Base-by-base conservation (phyloP, 2,329 filamentous ascomycete species). In the Penicillium sp. region DNA sequence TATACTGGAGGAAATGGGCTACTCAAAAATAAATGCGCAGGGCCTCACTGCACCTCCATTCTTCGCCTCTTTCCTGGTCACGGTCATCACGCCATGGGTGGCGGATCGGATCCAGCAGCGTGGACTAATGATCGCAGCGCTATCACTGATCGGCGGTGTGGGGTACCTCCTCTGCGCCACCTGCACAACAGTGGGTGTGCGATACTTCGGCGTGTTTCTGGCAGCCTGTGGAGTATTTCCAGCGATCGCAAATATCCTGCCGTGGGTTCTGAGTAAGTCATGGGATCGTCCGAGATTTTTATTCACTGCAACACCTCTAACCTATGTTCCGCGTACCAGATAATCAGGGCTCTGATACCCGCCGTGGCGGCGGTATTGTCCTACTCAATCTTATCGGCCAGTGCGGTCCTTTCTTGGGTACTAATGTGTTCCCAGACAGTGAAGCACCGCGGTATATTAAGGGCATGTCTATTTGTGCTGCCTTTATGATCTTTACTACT, bases 41-140 rank as follows among this genome's bases (percentile, higher is more conserved):
- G 89, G 88, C 1, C 79, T 92, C 12, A 87, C 86, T 0, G 87
- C 87, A 0, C 88, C 88, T 1, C 87, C 88, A 0, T 90, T 88
- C 69, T 84, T 90, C 62, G 71, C 88, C 15, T 81, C 86, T 1
- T 89, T 88, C 67, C 62, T 88, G 12, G 72, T 85, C 22, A 87
- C 85, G 43, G 80, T 90, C 56, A 63, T 67, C 9, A 83, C 82
- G 1, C 85, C 85, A 5, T 88, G 79, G 68, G 68, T 89, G 33
- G 86, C 87, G n/a, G 88, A 90, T 73, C 79, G 79, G 14, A 79
- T 81, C 1, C 81, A 83, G 58, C 86, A 89, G 67, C 85, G 88
- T 41, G 86, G 86, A 1, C 67, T 84, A 43, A 80, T 84, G 61
- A 82, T 90, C 58, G 74, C 81, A 3, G 60, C 72, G 5, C 77